Base-by-base conservation (phyloP, 2,329 filamentous ascomycete species). In the Aspergillus puulaauensis region DNA sequence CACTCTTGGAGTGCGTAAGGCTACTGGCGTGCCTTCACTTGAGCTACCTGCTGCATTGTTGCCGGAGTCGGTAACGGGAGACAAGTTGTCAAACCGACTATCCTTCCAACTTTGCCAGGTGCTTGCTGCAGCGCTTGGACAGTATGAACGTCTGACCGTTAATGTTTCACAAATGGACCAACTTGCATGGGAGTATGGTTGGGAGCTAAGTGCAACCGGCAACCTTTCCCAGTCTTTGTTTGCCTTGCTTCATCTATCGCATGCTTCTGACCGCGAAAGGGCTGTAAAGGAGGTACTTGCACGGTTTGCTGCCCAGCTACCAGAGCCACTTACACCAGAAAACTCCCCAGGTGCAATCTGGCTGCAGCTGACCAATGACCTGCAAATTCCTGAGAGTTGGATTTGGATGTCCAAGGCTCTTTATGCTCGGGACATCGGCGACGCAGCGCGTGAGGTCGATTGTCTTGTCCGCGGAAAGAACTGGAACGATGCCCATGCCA, bases 331-430 rank as follows among this genome's bases (percentile, higher is more conserved):
- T 50, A 78, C 81, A 8, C 81, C 83, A 6, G 68, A 74, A 45
- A 72, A 71, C 23, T 65, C 67, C 4, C 63, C 70, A 19, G 67
- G 72, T 61, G 70, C 76, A 15, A 81, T 75, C 53, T 91, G 87
- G 73, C 77, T 75, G 11, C 81, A 83, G 14, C 78, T 95, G 21
- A 83, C 83, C 0, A 77, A 82, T 45, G 85, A 84, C 33, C 84
- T 93, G 53, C 83, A 85, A 61, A 84, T 98, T 43, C 91, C 93
- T 0, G 75, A 82, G 1, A 74, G 83, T 3, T 96, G 93, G 92
- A 82, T 98, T 51, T 96, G 90, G 86, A 86, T 91, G 59, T 91
- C 95, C 17, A 90, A 93, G 70, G 93, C 93, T 12, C 81, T 93
- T 14, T 89, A 89, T 73, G 92, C 91, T 75, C 89, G 90, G 60